Evolutionary conservation across 164 flowering plant genomes (phyloP).

Genomic region (Warburgia ugandensis): DNA sequence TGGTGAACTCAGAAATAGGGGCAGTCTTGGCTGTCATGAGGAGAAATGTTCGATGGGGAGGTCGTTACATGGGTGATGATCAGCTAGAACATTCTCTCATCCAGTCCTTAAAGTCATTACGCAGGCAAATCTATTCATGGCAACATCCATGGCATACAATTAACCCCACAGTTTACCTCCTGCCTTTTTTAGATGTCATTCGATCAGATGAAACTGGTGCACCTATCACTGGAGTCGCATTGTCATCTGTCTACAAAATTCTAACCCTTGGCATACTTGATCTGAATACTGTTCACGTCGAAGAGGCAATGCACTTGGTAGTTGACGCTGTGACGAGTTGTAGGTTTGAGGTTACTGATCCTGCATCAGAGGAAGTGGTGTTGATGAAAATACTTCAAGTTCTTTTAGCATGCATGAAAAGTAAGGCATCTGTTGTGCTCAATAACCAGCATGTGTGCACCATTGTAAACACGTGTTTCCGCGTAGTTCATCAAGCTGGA

Average conservation of each 20-base stretch:
- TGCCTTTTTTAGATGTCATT: constrained; percentile 44
- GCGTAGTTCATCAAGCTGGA: constrained; percentile 47
- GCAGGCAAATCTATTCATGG: constrained; percentile 28
- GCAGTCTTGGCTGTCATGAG: constrained; percentile 39
- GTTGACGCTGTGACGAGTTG: constrained; percentile 52
- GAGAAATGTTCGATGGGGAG: constrained; percentile 35
- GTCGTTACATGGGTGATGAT: constrained; percentile 28
- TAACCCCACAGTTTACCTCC: constrained; percentile 29
- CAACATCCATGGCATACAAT: constrained; percentile 22
- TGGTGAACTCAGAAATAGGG: constrained; percentile 32
- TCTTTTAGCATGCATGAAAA: constrained; percentile 46
- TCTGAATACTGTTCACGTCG: constrained; percentile 29
- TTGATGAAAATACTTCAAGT: constrained; percentile 47
- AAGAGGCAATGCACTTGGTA: constrained; percentile 33
- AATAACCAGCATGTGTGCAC: constrained; percentile 49
- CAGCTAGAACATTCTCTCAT: constrained; percentile 31
- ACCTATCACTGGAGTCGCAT: constrained; percentile 42
- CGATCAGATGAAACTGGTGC: constrained; percentile 52
- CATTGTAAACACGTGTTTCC: constrained; percentile 46
- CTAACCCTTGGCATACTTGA: constrained; percentile 33
- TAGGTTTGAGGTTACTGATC: constrained; percentile 51
- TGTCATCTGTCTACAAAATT: constrained; percentile 41
- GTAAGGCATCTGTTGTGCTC: constrained; percentile 33
- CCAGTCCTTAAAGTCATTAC: constrained; percentile 23
- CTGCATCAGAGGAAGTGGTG: constrained; percentile 46